Base-by-base conservation (phyloP, 2,329 filamentous ascomycete genomes). In the Sarocladiaceae sp. region DNA sequence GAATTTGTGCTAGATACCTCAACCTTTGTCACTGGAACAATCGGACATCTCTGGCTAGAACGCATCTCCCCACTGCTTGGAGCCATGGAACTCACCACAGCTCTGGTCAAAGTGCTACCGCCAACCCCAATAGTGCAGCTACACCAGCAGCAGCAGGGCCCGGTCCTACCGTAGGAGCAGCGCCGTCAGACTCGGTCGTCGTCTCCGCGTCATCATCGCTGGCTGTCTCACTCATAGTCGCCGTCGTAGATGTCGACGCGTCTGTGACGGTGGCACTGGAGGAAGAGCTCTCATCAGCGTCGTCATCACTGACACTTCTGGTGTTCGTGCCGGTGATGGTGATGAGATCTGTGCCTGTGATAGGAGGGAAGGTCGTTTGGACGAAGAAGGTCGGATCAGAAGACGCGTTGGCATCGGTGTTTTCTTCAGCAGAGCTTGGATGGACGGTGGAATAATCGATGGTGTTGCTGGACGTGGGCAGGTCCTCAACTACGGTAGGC, bases 281-380 rank as follows among this genome's bases (percentile, higher is more conserved):
- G 5, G 20, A 33, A 24, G 20, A n/a, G 16, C 15, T 24, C 18
- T 29, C 37, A 35, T 16, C 16, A 10, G 19, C n/a, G n/a, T n/a
- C n/a, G n/a, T n/a, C 23, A 26, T 26, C 34, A n/a, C 11, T 29
- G 13, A 29, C 16, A 15, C 19, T 41, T 24, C 3, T 24, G 31
- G 16, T 18, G 27, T 33, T 32, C 11, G 34, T 41, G 21, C 19
- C 26, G 13, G 44, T 42, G 35, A 46, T 26, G 37, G 29, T 34
- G 37, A 41, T 27, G 23, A 41, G 24, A 29, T 41, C 37, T 18
- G 37, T 41, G 23, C 37, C 37, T 23, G 37, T 41, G 4, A 41
- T 21, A 41, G 7, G 6, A n/a, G 37, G 37, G 21, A 41, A 41
- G 21, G 37, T 41, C 9, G 37, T 41, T 24, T 41, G 37, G 37